Conservation (phyloP, 768 basidiomycete species). For the Boletus tomentosulus region DNA sequence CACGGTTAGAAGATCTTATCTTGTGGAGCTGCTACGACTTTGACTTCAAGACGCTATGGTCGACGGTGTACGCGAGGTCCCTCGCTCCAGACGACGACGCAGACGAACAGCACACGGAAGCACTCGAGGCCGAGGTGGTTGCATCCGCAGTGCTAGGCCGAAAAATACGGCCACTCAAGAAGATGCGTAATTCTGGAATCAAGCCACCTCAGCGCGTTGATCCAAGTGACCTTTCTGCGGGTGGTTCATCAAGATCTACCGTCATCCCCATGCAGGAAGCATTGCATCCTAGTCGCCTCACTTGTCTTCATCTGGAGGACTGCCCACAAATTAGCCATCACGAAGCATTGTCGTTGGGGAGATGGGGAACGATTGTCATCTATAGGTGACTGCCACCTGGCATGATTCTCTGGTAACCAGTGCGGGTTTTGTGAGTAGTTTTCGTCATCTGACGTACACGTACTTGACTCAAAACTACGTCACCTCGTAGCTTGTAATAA, state of each 20-base stretch:
- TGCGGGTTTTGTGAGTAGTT: slow-evolving; percentile 21
- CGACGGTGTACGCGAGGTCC: slow-evolving; percentile 35
- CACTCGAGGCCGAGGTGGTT: slow-evolving; percentile 16
- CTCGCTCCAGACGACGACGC: slow-evolving; percentile 10
- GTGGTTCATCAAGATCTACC: slow-evolving; percentile 27
- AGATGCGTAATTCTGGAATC: slow-evolving; percentile 14
- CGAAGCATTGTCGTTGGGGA: slow-evolving; percentile 36
- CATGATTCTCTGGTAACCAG: slow-evolving; percentile 4
- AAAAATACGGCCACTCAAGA: slow-evolving; percentile 37
- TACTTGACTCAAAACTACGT: slow-evolving; percentile 14
- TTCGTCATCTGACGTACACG: slow-evolving; percentile 7
- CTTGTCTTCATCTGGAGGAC: slow-evolving; percentile 41
- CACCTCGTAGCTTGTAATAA: slow-evolving; percentile 10
- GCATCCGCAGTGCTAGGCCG: slow-evolving; percentile 26
- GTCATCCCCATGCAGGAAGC: slow-evolving; percentile 38
- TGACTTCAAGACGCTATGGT: slow-evolving; percentile 33
- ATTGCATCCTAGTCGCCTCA: slow-evolving; percentile 32
- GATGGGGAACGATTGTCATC: slow-evolving; percentile 33
- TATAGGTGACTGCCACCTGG: slow-evolving; percentile 7
- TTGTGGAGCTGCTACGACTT: slow-evolving; percentile 51
- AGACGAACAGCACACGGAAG: slow-evolving; percentile 12
- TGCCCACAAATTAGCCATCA: slow-evolving; percentile 37
- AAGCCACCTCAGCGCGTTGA: slow-evolving; percentile 12
- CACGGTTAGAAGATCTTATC: slow-evolving; percentile 46
- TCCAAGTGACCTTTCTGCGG: slow-evolving; percentile 10